These are phyloP conservation scores for Scopulariopsis brevicaulis DNA, from an alignment of 2,329 filamentous ascomycete genomes.

Conservation along the genomic window DNA sequence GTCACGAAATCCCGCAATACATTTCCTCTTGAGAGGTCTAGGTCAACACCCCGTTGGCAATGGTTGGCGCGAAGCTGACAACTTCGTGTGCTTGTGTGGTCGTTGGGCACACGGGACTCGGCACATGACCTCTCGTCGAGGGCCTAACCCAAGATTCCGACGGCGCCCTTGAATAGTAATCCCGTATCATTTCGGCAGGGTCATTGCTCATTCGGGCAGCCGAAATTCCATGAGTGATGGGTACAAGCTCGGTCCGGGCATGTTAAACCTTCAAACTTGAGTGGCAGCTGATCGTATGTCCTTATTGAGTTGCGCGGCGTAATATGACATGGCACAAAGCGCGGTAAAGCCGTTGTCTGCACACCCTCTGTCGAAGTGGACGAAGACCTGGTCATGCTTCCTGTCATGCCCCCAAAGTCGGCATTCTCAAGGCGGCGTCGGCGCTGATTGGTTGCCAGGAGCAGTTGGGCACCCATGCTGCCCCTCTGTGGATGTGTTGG, in stretches of 20 bases:
- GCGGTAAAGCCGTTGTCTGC: no score
- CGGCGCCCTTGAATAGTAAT: background rate
- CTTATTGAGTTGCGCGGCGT: background rate
- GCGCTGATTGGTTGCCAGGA: background rate
- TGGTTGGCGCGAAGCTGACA: background rate
- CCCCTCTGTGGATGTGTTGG: slow-evolving; percentile 3
- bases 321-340: no score
- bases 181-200: background rate
- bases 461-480: slow-evolving; percentile 3
- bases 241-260: background rate
- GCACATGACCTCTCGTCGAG: background rate
- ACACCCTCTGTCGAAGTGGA: background rate
- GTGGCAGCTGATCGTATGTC: background rate
- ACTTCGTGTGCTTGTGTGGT: background rate
- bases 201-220: background rate
- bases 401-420: background rate
- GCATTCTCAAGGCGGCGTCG: background rate
- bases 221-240: background rate
- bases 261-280: background rate
- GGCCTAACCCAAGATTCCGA: background rate
- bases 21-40: background rate
- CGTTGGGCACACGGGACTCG: background rate
- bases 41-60: background rate
- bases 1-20: background rate
- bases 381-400: slow-evolving; percentile 7